These are phyloP conservation scores for Oryza brachyantha DNA, from an alignment of 176 grass and related monocot species.

Conservation along the genomic window DNA sequence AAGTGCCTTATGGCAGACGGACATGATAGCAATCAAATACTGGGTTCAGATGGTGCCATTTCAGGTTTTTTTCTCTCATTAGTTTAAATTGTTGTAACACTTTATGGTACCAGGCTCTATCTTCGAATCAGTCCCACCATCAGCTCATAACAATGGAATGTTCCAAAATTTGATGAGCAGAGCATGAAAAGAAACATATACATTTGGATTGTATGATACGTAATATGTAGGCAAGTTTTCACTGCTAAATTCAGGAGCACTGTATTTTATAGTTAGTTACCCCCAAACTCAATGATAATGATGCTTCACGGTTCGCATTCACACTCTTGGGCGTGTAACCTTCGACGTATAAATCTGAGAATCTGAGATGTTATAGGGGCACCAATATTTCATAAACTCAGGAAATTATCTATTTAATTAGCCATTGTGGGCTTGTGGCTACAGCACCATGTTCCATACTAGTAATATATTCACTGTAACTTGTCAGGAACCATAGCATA, in stretches of 20 bases:
- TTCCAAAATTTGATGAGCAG: neutral
- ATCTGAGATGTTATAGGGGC: neutral
- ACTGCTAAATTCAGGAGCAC: neutral
- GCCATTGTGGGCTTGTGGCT: neutral
- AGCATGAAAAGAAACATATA: conserved; percentile 6
- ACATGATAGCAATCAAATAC: conserved; percentile 38
- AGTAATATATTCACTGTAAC: neutral
- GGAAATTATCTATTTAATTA: neutral
- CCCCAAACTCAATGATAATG: neutral
- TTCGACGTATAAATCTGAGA: neutral
- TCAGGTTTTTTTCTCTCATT: conserved; percentile 31
- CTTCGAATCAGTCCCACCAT: neutral
- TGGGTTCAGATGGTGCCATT: conserved; percentile 2
- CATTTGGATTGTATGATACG: neutral
- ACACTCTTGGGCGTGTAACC: neutral
- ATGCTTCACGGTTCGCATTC: neutral
- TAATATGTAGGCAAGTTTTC: neutral
- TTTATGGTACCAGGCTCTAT: neutral
- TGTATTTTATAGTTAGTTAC: neutral
- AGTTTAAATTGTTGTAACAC: neutral
- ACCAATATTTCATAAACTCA: neutral
- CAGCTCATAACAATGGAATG: neutral
- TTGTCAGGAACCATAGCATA: neutral
- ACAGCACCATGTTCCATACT: neutral
- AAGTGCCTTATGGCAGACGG: conserved; percentile 59